Evolutionary conservation across 306 rosid genomes (phyloP).

Genomic region (Fragaria vesca): DNA sequence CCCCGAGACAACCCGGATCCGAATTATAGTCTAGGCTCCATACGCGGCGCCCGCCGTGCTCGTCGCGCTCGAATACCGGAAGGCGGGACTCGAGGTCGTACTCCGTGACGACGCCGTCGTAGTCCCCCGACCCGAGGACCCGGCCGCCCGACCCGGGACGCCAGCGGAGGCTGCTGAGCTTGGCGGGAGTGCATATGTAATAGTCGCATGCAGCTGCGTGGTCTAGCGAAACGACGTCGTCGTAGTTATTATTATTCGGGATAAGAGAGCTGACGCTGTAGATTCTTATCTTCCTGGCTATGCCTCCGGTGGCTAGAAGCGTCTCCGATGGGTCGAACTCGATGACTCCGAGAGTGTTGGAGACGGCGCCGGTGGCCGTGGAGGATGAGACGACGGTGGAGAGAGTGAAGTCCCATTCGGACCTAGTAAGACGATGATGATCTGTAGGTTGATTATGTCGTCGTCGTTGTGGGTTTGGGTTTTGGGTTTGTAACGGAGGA

Average conservation of each 20-base stretch:
- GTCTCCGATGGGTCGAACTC: slow-evolving; percentile 48
- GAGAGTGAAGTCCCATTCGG: slow-evolving; percentile 46
- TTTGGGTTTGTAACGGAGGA: background rate
- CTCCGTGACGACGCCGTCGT: slow-evolving; percentile 62
- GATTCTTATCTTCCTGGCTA: slow-evolving; percentile 49
- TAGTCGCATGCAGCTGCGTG: slow-evolving; percentile 41
- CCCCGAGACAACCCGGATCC: slow-evolving; percentile 37
- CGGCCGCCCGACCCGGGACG: slow-evolving; percentile 37
- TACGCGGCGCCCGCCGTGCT: slow-evolving; percentile 65
- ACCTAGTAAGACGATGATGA: background rate
- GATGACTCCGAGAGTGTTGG: slow-evolving; percentile 51
- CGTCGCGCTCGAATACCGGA: slow-evolving; percentile 63
- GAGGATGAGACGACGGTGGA: slow-evolving; percentile 32
- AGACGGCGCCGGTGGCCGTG: background rate
- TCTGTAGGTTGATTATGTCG: background rate
- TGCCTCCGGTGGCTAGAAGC: slow-evolving; percentile 57
- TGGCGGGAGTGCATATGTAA: slow-evolving; percentile 57
- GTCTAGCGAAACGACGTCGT: slow-evolving; percentile 26
- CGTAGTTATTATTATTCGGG: background rate
- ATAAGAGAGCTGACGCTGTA: slow-evolving; percentile 31
- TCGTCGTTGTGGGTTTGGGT: background rate
- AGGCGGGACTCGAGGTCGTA: slow-evolving; percentile 45
- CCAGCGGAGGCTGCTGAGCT: slow-evolving; percentile 69
- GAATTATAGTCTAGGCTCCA: slow-evolving; percentile 58
- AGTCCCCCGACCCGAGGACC: slow-evolving; percentile 54